A percentile compares a stretch with the other conserved stretches of the same genome.
These are phyloP conservation scores for Colletotrichum graminicola DNA, from an alignment of 2,329 filamentous ascomycete genomes.

Conservation along the genomic window DNA sequence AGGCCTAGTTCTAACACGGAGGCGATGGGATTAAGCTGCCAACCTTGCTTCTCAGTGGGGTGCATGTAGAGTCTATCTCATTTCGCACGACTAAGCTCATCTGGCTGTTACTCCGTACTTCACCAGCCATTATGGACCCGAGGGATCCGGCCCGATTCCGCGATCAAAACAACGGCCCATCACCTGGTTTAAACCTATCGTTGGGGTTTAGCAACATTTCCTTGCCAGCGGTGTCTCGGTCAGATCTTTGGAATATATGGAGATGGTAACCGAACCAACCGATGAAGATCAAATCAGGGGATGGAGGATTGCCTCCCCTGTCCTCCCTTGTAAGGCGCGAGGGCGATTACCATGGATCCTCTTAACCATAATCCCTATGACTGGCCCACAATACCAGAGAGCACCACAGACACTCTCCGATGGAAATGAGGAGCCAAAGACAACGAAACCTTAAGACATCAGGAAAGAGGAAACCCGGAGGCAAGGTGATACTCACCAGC, in stretches of 20 bases:
- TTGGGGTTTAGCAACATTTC: background rate
- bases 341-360: background rate
- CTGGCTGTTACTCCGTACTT: too few relatives aligned
- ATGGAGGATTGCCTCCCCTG: background rate
- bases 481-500: background rate
- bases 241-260: background rate
- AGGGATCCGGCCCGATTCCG: background rate
- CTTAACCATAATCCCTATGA: too few relatives aligned
- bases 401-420: background rate
- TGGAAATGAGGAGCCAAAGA: background rate
- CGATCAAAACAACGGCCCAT: background rate
- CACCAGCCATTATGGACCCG: background rate
- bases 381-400: background rate
- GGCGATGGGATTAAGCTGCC: too few relatives aligned
- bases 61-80: slow-evolving; percentile 35
- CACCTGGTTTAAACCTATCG: background rate
- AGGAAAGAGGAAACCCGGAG: background rate
- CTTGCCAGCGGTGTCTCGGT: background rate
- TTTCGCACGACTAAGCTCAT: background rate
- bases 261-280: background rate
- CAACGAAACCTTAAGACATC: background rate
- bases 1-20: slow-evolving; percentile 3
- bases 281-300: background rate
- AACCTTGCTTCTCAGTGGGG: background rate
- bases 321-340: background rate